Evolutionary conservation across 139 green algal genomes (phyloP), one percentile per base, ranked within the genome.

Genomic region (Ostreobium quekettii): DNA sequence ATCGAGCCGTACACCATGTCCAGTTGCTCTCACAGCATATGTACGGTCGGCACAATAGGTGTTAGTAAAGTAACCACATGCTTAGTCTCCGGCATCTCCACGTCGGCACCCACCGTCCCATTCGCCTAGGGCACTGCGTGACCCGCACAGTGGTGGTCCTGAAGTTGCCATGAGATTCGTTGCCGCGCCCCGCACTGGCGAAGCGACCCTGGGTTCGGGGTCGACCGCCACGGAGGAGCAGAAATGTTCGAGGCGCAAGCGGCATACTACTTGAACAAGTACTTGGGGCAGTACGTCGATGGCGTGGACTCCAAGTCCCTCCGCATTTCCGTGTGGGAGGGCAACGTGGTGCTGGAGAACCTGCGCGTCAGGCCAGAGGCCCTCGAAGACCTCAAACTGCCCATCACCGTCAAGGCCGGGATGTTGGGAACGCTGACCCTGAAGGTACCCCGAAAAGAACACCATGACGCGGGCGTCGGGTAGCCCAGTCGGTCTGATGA

Each of bases 321-420:
- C 5, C 77, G 79, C n/a, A 86, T 97, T 5, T 87, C 77, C 0
- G 88, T 96, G 3, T 91, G 88, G 72, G 72, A 66, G 5, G 93
- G 93, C 5, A 82, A 99, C 79, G 90, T 99, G 35, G 80, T 90
- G 64, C 81, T 99, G 26, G 74, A 79, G 1, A 93, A 97, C 77
- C 79, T 99, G 57, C 69, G 82, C 47, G 82, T 99, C 1, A 91
- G 90, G 71, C 79, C 89, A 3, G 91, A 97, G 53, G 93, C 93
- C 0, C 82, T 99, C 24, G 73, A 82, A 1, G 81, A 85, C 1
- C 79, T 99, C 2, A 80, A 94, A 39, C 77, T 98, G 48, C 93
- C 93, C 0, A 78, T 98, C 36, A 89, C 78, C 0, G 90, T 97
- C 38, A 90, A 91, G 35, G 81, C 87, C 1, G 93, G 93, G 1